Conservation (phyloP, 805 yeast species). For the Brettanomyces anomalus region DNA sequence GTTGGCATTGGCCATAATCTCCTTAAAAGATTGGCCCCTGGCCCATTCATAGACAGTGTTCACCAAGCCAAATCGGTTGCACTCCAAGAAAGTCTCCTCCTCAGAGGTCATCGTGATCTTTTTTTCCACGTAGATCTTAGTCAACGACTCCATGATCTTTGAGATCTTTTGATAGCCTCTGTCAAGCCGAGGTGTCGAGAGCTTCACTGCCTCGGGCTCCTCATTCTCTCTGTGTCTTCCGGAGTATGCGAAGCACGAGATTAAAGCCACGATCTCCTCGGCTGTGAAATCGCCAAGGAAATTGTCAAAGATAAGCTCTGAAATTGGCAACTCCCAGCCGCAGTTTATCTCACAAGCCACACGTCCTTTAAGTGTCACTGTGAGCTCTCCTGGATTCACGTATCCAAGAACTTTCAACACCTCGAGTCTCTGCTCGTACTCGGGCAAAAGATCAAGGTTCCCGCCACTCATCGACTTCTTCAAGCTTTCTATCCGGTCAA, state of each 20-base stretch:
- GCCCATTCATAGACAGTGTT: conserved; percentile 99
- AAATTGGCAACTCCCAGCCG: conserved; percentile 84
- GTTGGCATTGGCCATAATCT: conserved; percentile 79
- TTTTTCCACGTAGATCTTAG: conserved; percentile 51
- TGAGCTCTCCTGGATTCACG: conserved; percentile 59
- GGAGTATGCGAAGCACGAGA: conserved; percentile 89
- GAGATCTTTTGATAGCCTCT: conserved; percentile 58
- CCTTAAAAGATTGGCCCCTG: conserved; percentile 82
- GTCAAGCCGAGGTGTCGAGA: conserved; percentile 69
- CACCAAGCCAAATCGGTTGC: conserved; percentile 80
- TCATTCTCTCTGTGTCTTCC: conserved; percentile 45
- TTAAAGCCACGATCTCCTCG: conserved; percentile 91
- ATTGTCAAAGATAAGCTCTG: conserved; percentile 86
- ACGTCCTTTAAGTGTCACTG: conserved; percentile 80
- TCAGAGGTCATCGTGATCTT: conserved; percentile 75
- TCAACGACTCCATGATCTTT: conserved; percentile 57
- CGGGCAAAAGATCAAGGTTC: conserved; percentile 83
- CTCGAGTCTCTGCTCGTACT: conserved; percentile 79
- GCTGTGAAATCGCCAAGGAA: conserved; percentile 90
- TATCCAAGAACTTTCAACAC: conserved; percentile 75
- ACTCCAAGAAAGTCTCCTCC: conserved; percentile 75
- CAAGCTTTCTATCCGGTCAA: conserved; percentile 43
- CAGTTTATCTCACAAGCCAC: conserved; percentile 82
- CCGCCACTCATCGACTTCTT: conserved; percentile 71
- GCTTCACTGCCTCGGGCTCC: conserved; percentile 35